These are phyloP conservation scores for Globisporangium heterothallicum DNA, from an alignment of 352 stramenopile species.

Conservation along the genomic window DNA sequence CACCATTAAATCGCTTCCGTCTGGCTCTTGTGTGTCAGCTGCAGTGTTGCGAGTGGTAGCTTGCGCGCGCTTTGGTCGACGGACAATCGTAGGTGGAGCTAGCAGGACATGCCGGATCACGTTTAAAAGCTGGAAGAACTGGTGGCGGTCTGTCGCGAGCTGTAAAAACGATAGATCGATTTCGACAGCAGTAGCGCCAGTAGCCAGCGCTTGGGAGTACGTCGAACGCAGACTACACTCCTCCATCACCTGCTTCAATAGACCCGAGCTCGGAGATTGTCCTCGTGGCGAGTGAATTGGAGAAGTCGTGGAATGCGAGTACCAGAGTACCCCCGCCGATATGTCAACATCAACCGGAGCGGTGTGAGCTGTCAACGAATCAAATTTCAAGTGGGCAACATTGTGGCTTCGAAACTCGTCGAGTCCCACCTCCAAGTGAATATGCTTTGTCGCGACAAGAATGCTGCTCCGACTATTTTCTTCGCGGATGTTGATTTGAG, in stretches of 20 bases:
- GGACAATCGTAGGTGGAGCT: constrained; percentile 43
- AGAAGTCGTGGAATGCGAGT: constrained; percentile 26
- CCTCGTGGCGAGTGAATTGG: constrained; percentile 4
- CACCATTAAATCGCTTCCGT: constrained; percentile 24
- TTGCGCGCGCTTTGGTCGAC: constrained; percentile 13
- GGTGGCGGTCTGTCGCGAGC: constrained; percentile 64
- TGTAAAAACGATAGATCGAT: constrained; percentile 68
- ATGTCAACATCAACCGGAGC: constrained; percentile 76
- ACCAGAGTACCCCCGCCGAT: constrained; percentile 65
- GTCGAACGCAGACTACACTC: constrained; percentile 61
- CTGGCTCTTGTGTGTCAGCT: constrained; percentile 9
- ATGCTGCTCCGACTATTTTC: constrained; percentile 61
- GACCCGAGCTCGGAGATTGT: constrained; percentile 17
- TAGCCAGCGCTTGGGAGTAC: constrained; percentile 45
- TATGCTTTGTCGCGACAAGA: constrained; percentile 66
- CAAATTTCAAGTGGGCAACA: constrained; percentile 57
- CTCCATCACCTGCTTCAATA: constrained; percentile 76
- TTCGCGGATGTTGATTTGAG: constrained; percentile 75
- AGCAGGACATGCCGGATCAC: constrained; percentile 71
- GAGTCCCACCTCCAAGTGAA: constrained; percentile 65
- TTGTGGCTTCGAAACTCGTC: constrained; percentile 38
- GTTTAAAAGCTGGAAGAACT: constrained; percentile 82
- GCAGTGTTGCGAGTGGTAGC: constrained; percentile 4
- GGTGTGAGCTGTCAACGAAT: constrained; percentile 64
- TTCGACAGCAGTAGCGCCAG: constrained; percentile 40